Evolutionary conservation across 2,329 filamentous ascomycete genomes (phyloP).

Genomic region (Annulohypoxylon truncatum): DNA sequence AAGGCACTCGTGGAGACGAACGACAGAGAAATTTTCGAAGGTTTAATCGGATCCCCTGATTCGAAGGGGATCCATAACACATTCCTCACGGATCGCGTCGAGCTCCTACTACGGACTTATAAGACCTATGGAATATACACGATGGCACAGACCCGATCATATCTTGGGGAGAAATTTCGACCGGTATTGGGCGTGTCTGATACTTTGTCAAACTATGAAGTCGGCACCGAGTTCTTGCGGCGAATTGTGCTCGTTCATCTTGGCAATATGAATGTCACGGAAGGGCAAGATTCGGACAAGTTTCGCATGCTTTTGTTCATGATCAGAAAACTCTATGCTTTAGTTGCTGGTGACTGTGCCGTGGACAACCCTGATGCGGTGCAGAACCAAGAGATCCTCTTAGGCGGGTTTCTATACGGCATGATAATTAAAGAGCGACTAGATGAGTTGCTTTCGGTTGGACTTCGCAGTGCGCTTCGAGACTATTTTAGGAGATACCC

Average conservation of each 20-base stretch:
- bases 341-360: slow-evolving; percentile 91
- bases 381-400: slow-evolving; percentile 93
- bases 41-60: slow-evolving; percentile 81
- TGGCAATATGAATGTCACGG: slow-evolving; percentile 85
- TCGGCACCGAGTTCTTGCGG: slow-evolving; percentile 89
- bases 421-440: slow-evolving; percentile 96
- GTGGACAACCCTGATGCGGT: slow-evolving; percentile 97
- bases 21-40: slow-evolving; percentile 94
- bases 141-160: slow-evolving; percentile 83
- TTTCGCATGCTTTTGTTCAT: slow-evolving; percentile 95
- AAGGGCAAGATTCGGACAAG: slow-evolving; percentile 88
- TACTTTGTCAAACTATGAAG: slow-evolving; percentile 87
- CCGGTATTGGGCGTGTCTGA: slow-evolving; percentile 86
- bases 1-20: slow-evolving; percentile 97
- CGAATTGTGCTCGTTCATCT: slow-evolving; percentile 93
- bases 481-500: slow-evolving; percentile 68
- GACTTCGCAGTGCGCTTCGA: slow-evolving; percentile 63
- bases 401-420: slow-evolving; percentile 93
- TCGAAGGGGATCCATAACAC: slow-evolving; percentile 87
- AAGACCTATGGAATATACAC: slow-evolving; percentile 89
- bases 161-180: slow-evolving; percentile 90
- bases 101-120: slow-evolving; percentile 91
- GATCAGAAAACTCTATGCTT: slow-evolving; percentile 92
- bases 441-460: slow-evolving; percentile 81
- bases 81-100: slow-evolving; percentile 93